A percentile compares a stretch with the other conserved stretches of the same genome.
Evolutionary conservation across 352 stramenopile genomes (phyloP).

Genomic region (Aphanomyces stellatus): DNA sequence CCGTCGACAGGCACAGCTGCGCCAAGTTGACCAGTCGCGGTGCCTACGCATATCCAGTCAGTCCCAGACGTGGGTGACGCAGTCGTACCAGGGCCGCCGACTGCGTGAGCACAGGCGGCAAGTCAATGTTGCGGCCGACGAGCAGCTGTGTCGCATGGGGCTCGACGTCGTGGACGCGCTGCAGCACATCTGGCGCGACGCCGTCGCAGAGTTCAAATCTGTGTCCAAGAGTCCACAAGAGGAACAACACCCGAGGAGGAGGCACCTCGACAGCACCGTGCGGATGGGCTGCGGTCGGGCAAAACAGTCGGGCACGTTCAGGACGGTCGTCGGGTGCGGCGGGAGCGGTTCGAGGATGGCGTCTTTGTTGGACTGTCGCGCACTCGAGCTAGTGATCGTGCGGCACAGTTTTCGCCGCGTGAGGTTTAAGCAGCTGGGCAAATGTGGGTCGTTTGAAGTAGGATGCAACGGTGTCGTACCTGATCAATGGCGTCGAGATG

Average conservation of each 20-base stretch:
- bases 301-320: constrained; percentile 14
- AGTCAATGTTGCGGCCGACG: not conserved
- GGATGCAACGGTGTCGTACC: too few species aligned
- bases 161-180: not conserved
- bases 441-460: not conserved
- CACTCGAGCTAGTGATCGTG: not conserved
- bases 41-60: not conserved
- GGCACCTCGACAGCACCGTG: constrained; percentile 5
- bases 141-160: not conserved
- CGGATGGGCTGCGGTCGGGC: not conserved
- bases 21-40: constrained; percentile 8
- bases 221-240: too few species aligned
- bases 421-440: not conserved
- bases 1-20: constrained; percentile 2
- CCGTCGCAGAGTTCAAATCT: constrained; percentile 12
- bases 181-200: not conserved
- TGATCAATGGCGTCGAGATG: not conserved
- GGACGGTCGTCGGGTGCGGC: not conserved
- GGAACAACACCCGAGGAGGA: not conserved
- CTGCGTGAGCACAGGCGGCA: not conserved
- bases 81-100: not conserved
- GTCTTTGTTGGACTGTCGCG: not conserved
- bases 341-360: not conserved
- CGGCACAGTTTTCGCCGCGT: not conserved
- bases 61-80: not conserved